These are phyloP conservation scores for Salmacisia buchloeana DNA, from an alignment of 1,284 basidiomycete genomes.

Conservation along the genomic window DNA sequence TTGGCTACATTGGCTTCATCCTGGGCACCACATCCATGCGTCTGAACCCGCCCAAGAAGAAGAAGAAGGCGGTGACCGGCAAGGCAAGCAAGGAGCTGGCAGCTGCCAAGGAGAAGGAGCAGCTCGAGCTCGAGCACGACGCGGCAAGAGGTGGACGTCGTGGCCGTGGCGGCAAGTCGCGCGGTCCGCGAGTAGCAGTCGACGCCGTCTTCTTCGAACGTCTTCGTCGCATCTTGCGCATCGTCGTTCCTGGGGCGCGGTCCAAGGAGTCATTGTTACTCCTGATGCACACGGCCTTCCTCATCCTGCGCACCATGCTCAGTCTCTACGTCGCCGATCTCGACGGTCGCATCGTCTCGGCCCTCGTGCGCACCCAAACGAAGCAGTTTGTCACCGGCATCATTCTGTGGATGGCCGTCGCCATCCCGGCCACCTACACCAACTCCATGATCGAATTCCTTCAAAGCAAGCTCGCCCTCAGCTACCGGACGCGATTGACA, in stretches of 20 bases:
- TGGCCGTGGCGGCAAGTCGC: conserved; percentile 13
- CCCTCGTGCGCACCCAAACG: conserved; percentile 81
- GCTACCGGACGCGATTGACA: conserved; percentile 83
- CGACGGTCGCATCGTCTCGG: conserved; percentile 86
- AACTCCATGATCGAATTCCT: conserved; percentile 61
- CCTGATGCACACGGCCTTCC: conserved; percentile 76
- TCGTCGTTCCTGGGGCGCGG: conserved; percentile 78
- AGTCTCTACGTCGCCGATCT: conserved; percentile 91
- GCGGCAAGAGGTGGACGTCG: not conserved
- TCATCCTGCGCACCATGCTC: conserved; percentile 81
- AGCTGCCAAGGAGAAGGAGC: not conserved
- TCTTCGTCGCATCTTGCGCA: conserved; percentile 69
- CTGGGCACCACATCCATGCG: conserved; percentile 2
- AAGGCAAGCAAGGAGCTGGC: not conserved
- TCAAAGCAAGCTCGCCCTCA: conserved; percentile 86
- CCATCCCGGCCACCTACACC: conserved; percentile 63
- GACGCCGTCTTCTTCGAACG: conserved; percentile 84
- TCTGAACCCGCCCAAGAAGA: conserved; percentile 7
- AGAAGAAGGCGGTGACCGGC: not conserved
- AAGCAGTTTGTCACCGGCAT: conserved; percentile 75
- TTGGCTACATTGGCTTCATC: conserved; percentile 10
- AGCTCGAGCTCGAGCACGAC: not conserved
- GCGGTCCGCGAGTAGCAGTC: conserved; percentile 58
- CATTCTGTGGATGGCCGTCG: conserved; percentile 80
- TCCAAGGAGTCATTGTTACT: conserved; percentile 83